Conservation (phyloP, 2,329 filamentous ascomycete species). For the Phoma sp. region DNA sequence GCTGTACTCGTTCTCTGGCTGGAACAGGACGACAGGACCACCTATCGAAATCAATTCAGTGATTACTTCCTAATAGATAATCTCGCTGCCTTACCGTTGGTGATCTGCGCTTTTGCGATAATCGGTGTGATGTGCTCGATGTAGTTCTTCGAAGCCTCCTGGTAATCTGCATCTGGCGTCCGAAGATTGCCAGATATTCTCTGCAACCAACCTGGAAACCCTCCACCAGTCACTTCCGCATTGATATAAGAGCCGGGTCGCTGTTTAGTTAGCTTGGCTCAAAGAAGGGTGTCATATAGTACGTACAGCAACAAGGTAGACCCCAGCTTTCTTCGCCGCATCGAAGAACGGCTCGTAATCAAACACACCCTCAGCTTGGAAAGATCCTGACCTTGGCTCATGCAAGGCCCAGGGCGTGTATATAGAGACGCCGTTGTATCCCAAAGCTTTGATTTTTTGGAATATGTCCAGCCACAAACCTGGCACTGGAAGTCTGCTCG, state of each 20-base stretch:
- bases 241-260: constrained; percentile 75
- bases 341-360: constrained; percentile 75
- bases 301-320: constrained; percentile 71
- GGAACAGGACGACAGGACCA: constrained; percentile 76
- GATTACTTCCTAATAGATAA: not conserved
- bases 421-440: constrained; percentile 78
- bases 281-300: not conserved
- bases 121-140: constrained; percentile 63
- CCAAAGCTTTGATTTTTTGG: constrained; percentile 79
- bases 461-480: constrained; percentile 73
- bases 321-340: constrained; percentile 71
- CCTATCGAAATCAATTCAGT: not conserved
- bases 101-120: constrained; percentile 79
- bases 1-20: constrained; percentile 82
- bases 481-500: constrained; percentile 61
- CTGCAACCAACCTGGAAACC: constrained; percentile 79
- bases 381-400: constrained; percentile 73
- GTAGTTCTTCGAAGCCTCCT: constrained; percentile 67
- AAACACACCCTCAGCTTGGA: constrained; percentile 73
- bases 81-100: constrained; percentile 62
- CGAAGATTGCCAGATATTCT: constrained; percentile 67
- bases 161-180: constrained; percentile 65
- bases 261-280: constrained; percentile 8
- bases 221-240: constrained; percentile 75
- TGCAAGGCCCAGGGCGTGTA: constrained; percentile 78